Base-by-base conservation (phyloP, 805 yeast genomes). In the Isabelozyma gotoi region DNA sequence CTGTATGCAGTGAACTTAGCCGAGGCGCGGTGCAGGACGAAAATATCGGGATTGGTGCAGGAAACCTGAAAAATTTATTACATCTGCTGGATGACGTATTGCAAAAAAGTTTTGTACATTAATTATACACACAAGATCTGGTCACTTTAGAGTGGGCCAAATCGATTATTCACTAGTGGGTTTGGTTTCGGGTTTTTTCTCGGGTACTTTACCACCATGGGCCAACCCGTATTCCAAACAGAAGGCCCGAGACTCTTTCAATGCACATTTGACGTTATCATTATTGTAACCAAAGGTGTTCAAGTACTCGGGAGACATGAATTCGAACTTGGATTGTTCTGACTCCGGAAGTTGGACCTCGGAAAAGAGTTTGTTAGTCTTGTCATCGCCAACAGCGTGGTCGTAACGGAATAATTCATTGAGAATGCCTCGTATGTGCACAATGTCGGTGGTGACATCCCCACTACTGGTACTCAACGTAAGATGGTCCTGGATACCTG, bases 401-500 rank as follows among this genome's bases (percentile, higher is more conserved):
- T 39, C 39, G 6, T 49, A 31, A 7, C 39, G 36, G 14, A 51
- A 41, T 19, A 62, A 42, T 7, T 52, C 54, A 12, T 49, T 50
- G 38, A 71, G 51, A 4, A 69, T 42, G 2, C 72, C 71, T 38
- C 53, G 58, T 8, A 71, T 52, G 43, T 68, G 67, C 12, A 71
- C 45, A 10, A 61, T 51, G 38, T 63, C 63, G 12, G 68, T 68
- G 12, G 71, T 68, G 20, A 52, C 49, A 50, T 72, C 76, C 7
- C 67, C 63, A 18, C 65, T 64, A 1, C 74, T 68, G 8, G 67
- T 50, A 2, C 73, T 51, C 18, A 72, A 55, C 2, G 71, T 60
- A 48, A 69, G 41, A 29, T 54, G 53, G 45, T 67, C 72, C 5
- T 56, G 19, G 15, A 36, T 36, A 3, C 21, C 39, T 20, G 15